Percentiles rank a stretch among this genome's conserved stretches.
phyloP scores from a whole-genome alignment of 164 flowering plant genomes.

The Kingdonia uniflora region DNA sequence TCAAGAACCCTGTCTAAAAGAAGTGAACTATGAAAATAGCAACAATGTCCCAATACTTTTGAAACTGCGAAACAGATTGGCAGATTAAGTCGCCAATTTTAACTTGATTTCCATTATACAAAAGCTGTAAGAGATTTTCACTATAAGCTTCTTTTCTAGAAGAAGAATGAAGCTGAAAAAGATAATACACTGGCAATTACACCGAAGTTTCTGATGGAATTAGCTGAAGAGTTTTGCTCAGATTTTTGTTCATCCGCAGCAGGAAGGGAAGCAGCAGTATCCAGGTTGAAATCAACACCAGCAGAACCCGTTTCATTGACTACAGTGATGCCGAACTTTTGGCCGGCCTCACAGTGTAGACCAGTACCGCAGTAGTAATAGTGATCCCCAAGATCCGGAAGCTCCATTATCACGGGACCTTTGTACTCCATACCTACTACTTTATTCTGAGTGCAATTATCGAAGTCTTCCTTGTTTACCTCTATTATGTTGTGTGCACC shows the following conservation, averaged over 20 bases:
- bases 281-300: slow-evolving; percentile 1
- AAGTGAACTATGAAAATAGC: too few relatives aligned
- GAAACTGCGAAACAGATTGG: too few relatives aligned
- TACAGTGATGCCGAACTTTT: slow-evolving; percentile 32
- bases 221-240: too few relatives aligned
- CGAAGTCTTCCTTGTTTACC: slow-evolving; percentile 5
- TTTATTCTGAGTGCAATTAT: slow-evolving; percentile 2
- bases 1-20: too few relatives aligned
- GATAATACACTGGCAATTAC: slow-evolving; percentile 9
- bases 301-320: slow-evolving; percentile 17
- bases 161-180: slow-evolving; percentile 8
- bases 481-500: slow-evolving; percentile 3
- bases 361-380: slow-evolving; percentile 36
- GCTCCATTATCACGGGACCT: slow-evolving; percentile 5
- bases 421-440: not conserved
- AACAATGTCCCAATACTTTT: too few relatives aligned
- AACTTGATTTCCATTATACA: too few relatives aligned
- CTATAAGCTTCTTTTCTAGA: slow-evolving; percentile 1
- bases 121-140: too few relatives aligned
- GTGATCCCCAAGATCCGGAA: slow-evolving; percentile 8
- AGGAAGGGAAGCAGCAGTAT: slow-evolving; percentile 1
- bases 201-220: slow-evolving; percentile 1
- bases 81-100: too few relatives aligned
- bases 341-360: slow-evolving; percentile 38
- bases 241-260: slow-evolving; percentile 10